Base-by-base conservation (phyloP, 2,329 filamentous ascomycete species). In the Thermothelomyces thermophilus region DNA sequence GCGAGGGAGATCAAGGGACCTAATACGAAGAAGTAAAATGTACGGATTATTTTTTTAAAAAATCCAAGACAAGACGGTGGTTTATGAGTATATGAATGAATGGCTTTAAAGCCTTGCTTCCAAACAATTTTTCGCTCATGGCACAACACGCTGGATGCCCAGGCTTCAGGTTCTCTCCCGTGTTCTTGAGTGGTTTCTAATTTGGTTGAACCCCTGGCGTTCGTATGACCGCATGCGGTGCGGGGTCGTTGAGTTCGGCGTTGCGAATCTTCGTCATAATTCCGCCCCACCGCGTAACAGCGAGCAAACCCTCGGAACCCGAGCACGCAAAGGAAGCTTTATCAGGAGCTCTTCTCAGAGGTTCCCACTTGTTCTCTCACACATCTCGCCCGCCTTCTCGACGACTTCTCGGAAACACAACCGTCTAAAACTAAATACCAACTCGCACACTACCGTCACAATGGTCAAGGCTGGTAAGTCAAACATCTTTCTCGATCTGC, bases 401-500 rank as follows among this genome's bases (percentile, higher is more conserved):
- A 24, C 17, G 11, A 41, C 42, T 31, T 31, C 20, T 31, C 33
- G 16, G n/a, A 26, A 26, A 26, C 24, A 26, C 5, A 26, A 26
- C 24, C 24, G 24, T 26, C 9, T 26, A 26, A 26, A n/a, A 26
- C 24, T 26, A 5, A 9, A 26, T 26, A 5, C 46, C 40, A 44
- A 46, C 48, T 22, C 19, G 24, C 22, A 37, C 33, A 52, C 22
- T 22, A 75, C 74, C 75, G 74, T 75, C 86, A 95, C 83, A 83
- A 96, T 96, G 90, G 90, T 96, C 79, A 96, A 95, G 82, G 90
- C 91, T 76, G 88, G 89, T 95, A 82, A 68, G 86, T 81, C 13
- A 22, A 48, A 19, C 5, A 16, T 17, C 13, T 20, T 46, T 35
- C 36, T n/a, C 16, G 7, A 17, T 36, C 35, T 48, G 26, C 40